Evolutionary conservation across 169 alveolate genomes (phyloP), one percentile per base, ranked within the genome.

Genomic region (Cryptosporidium baileyi): DNA sequence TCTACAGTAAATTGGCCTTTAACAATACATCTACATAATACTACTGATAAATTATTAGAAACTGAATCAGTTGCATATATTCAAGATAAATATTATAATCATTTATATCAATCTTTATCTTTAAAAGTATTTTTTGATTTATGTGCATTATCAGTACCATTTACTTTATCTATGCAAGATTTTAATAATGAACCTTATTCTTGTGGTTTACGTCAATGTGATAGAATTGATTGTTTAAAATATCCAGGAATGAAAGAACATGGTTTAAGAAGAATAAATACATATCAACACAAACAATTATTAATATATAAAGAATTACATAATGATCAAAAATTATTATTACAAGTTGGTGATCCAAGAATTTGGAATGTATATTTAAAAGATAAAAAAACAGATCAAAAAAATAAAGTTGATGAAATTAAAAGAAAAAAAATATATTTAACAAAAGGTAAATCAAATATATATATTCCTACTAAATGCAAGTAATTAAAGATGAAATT

Each of bases 1-100:
- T 74, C 85, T 34, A 74, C 85, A 34, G 85, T 74, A 28, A 74
- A 74, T 54, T 74, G 85, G 85, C 85, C 85, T 52, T 32, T 74
- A 17, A 74, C 74, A 32, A 1, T 74, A 22, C 85, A 74, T 57
- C 24, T 74, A 54, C 85, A 74, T 57, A 54, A 54, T 19, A 74
- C 74, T n/a, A 54, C 30, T 1, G 41, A 51, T 11, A 54, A 59
- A 17, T 9, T 74, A 40, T 34, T 74, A 44, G 85, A 74, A 24
- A 24, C 85, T 0, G 85, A 74, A 34, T 74, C 85, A 8, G 34
- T 74, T 36, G 44, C 63, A 26, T 74, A 74, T 51, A 22, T 74
- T 28, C 85, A 74, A 59, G 85, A 74, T 30, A 74, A 74, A 59
- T 74, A 74, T 38, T 74, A 38, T 74, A 57, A 74, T 38, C 17